These are phyloP conservation scores for Eimeria praecox DNA, from an alignment of 169 alveolate genomes.

Conservation along the genomic window DNA sequence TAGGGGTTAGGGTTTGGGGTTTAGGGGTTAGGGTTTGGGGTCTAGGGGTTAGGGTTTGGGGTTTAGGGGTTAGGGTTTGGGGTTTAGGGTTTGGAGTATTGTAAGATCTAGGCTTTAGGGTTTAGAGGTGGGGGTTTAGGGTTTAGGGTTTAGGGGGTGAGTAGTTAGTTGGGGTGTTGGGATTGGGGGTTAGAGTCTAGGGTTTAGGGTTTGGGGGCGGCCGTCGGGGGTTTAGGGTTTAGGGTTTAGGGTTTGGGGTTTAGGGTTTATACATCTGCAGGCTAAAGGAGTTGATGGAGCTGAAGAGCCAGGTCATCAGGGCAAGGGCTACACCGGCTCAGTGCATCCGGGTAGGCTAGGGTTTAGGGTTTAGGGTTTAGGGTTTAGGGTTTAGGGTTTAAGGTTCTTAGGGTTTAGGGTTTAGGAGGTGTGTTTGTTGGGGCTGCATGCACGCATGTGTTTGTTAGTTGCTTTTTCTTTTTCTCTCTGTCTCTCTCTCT, in stretches of 20 bases:
- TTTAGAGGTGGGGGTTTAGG: not conserved
- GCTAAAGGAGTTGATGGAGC: constrained; percentile 91
- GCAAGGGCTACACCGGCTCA: constrained; percentile 94
- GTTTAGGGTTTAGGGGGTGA: not conserved
- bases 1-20: constrained; percentile 79
- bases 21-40: constrained; percentile 37
- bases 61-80: not conserved
- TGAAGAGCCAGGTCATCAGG: constrained; percentile 91
- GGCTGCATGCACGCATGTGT: not conserved
- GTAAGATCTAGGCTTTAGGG: too few relatives aligned
- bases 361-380: constrained; percentile 40
- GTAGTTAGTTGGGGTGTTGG: not conserved
- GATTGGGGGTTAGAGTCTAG: not conserved
- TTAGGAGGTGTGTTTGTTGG: not conserved
- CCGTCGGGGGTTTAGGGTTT: not conserved
- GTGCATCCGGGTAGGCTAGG: constrained; percentile 89
- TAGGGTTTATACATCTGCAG: constrained; percentile 85
- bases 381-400: not conserved
- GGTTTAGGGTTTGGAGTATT: not conserved
- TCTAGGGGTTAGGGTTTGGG: not conserved
- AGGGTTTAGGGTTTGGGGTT: constrained; percentile 82
- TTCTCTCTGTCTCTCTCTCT: too few relatives aligned
- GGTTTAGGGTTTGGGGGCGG: not conserved
- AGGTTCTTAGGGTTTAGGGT: not conserved
- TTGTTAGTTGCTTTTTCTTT: too few relatives aligned